A percentile compares a stretch with the other conserved stretches of the same genome.
phyloP scores from a whole-genome alignment of 306 rosid genomes.

The Rubus parviflorus region DNA sequence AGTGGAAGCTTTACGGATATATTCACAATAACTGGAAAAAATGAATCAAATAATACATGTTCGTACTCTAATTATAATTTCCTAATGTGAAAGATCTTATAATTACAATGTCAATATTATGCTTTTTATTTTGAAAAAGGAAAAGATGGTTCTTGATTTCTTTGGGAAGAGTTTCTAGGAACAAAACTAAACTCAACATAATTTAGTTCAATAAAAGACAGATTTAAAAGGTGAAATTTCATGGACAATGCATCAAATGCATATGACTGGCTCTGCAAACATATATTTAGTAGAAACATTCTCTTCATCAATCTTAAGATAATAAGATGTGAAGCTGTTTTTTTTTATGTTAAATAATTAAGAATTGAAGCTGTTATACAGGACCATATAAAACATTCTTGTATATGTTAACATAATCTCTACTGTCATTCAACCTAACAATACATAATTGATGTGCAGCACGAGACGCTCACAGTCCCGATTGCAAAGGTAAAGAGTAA shows the following conservation, averaged over 20 bases:
- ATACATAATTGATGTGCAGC: slow-evolving; percentile 39
- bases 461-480: slow-evolving; percentile 57
- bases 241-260: neutral
- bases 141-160: neutral
- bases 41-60: neutral
- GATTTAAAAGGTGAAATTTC: no score
- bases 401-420: neutral
- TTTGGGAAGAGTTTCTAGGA: neutral
- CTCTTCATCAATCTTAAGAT: no score
- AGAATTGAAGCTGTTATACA: neutral
- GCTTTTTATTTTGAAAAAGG: neutral
- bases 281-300: neutral
- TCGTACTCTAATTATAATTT: neutral
- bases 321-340: no score
- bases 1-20: neutral
- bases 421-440: slow-evolving; percentile 27
- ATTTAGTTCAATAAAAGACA: no score
- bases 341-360: neutral
- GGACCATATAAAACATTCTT: neutral
- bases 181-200: neutral
- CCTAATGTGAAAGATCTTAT: neutral
- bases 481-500: slow-evolving; percentile 55
- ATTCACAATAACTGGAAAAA: neutral
- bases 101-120: neutral
- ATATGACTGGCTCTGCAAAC: neutral